Evolutionary conservation across 208 protist genomes (phyloP), one percentile per base, ranked within the genome.

Genomic region (Leishmania gerbilli): DNA sequence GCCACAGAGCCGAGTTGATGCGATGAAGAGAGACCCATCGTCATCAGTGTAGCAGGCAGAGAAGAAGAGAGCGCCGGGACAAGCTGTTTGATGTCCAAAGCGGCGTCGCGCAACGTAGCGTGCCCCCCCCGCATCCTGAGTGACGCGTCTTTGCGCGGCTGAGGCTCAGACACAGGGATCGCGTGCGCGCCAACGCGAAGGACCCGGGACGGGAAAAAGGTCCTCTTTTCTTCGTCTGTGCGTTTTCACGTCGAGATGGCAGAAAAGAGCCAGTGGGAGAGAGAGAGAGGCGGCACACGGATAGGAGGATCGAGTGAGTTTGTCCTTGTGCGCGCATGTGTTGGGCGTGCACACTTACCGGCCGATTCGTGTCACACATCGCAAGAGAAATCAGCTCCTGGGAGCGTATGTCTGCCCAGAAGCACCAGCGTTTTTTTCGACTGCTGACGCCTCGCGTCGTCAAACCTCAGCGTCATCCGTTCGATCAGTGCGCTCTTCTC

Each of bases 401-500:
- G 47, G 31, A 4, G 65, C 7, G 19, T 8, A 15, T 2, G 34
- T 40, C 37, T n/a, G 4, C 4, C 17, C 2, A 51, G 42, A 27
- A 15, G 68, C 68, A 34, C 47, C 3, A 45, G 42, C 45, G 9
- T 19, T 21, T 37, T 37, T 45, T 45, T 21, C 53, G 27, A 15
- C 4, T 11, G 34, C 37, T 19, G 31, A 11, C 47, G 53, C 27
- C 1, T 49, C 31, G 19, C 68, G 5, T 6, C 7, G 31, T 67
- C 71, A 4, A 77, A 64, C 19, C 60, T 42, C 58, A 77, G 24
- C 6, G 60, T 71, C 6, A 87, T 49, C 8, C 31, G 47, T 24
- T 60, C 76, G 62, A 83, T 78, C 7, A 65, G 71, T 0, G 42
- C 37, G 27, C 81, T 79, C 60, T 84, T 85, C n/a, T 65, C 60